A percentile compares a stretch with the other conserved stretches of the same genome.
phyloP scores from a whole-genome alignment of 768 basidiomycete genomes.

The Suillus ampliporus region DNA sequence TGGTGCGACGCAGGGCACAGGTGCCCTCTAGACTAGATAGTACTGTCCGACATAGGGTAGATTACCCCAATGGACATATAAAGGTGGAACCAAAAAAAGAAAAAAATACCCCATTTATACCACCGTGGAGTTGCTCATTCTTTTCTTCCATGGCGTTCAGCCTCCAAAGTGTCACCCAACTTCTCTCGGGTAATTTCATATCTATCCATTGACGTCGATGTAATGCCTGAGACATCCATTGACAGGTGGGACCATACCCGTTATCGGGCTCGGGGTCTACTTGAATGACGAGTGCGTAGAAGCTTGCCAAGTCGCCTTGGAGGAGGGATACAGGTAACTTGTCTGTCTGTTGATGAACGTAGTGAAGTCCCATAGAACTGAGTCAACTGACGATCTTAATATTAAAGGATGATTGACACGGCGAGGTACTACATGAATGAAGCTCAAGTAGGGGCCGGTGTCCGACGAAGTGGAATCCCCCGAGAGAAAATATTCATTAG shows the following conservation, averaged over 20 bases:
- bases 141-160: not conserved
- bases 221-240: not conserved
- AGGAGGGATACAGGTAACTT: slow-evolving; percentile 32
- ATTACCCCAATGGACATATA: too few relatives aligned
- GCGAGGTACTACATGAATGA: slow-evolving; percentile 35
- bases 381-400: not conserved
- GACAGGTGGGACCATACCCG: slow-evolving; percentile 31
- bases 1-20: too few relatives aligned
- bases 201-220: not conserved
- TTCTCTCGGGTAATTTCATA: not conserved
- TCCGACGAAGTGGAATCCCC: slow-evolving; percentile 25
- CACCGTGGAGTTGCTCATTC: not conserved
- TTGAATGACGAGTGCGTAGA: slow-evolving; percentile 13
- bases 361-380: not conserved
- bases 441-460: slow-evolving; percentile 30
- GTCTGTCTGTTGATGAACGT: not conserved
- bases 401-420: slow-evolving; percentile 30
- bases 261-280: slow-evolving; percentile 35
- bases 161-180: not conserved
- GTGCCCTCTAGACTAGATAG: too few relatives aligned
- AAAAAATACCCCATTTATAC: too few relatives aligned
- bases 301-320: slow-evolving; percentile 28
- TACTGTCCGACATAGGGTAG: too few relatives aligned
- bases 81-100: too few relatives aligned
- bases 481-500: slow-evolving; percentile 38